phyloP scores from a whole-genome alignment of 257 asterid species.

The Thymus quinquecostatus region DNA sequence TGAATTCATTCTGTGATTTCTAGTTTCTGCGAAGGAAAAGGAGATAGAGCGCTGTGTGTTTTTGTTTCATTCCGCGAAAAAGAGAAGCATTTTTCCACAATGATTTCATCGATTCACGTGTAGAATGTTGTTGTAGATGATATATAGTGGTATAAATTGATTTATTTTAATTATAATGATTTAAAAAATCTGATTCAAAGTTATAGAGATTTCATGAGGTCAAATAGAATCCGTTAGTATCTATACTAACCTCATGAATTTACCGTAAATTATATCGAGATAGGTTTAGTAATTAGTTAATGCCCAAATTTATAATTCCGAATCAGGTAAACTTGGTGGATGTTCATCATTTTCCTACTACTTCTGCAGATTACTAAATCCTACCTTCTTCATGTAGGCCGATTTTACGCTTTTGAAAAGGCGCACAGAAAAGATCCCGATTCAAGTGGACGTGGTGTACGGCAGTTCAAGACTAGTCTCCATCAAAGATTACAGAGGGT shows the following conservation, averaged over 20 bases:
- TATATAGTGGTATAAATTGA: background rate
- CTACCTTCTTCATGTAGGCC: slow-evolving; percentile 48
- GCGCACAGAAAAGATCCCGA: slow-evolving; percentile 88
- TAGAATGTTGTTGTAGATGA: background rate
- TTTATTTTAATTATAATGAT: background rate
- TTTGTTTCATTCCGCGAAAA: background rate
- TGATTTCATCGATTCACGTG: background rate
- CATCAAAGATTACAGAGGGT: slow-evolving; percentile 94
- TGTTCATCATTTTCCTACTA: too few relatives aligned
- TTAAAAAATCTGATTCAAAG: background rate
- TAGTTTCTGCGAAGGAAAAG: background rate
- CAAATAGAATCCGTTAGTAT: background rate
- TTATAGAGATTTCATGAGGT: background rate
- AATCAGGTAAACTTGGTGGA: background rate
- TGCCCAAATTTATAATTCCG: background rate
- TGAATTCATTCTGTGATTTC: background rate
- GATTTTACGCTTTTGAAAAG: slow-evolving; percentile 97
- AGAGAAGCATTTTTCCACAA: background rate
- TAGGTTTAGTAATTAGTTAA: too few relatives aligned
- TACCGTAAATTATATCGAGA: background rate
- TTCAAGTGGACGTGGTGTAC: slow-evolving; percentile 97
- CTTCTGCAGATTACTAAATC: background rate
- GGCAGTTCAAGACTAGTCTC: slow-evolving; percentile 93
- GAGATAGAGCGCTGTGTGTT: background rate
- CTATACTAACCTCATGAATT: background rate